A percentile compares a stretch with the other conserved stretches of the same genome.
These are phyloP conservation scores for Fusarium chlamydosporum DNA, from an alignment of 2,329 filamentous ascomycete genomes.

Conservation along the genomic window DNA sequence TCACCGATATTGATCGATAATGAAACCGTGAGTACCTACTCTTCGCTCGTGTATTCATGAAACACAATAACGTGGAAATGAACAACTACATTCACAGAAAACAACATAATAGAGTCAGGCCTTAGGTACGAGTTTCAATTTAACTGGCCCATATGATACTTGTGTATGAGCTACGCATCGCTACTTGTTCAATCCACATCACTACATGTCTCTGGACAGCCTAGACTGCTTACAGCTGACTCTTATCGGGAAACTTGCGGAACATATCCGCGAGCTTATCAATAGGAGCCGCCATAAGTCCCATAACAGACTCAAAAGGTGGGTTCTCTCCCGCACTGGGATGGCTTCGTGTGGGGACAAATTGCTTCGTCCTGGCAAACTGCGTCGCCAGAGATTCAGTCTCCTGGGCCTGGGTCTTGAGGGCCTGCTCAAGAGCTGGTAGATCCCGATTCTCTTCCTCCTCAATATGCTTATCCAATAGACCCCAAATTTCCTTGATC, in stretches of 20 bases:
- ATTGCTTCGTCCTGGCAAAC: constrained; percentile 67
- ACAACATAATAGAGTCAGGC: too few species aligned
- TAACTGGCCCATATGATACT: too few species aligned
- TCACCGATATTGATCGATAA: background rate
- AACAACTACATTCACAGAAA: too few species aligned
- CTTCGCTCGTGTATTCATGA: too few species aligned
- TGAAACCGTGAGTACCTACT: too few species aligned
- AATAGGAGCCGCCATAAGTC: constrained; percentile 68
- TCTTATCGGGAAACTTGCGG: constrained; percentile 60
- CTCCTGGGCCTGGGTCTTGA: constrained; percentile 47
- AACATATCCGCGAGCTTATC: constrained; percentile 70
- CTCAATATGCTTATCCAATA: constrained; percentile 62
- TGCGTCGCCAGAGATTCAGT: constrained; percentile 55
- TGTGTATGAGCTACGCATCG: too few species aligned
- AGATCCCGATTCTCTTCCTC: constrained; percentile 66
- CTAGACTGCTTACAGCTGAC: constrained; percentile 1
- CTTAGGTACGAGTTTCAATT: too few species aligned
- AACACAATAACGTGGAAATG: too few species aligned
- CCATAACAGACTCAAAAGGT: constrained; percentile 69
- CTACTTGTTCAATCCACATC: background rate
- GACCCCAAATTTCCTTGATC: constrained; percentile 60
- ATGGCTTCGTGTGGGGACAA: constrained; percentile 67
- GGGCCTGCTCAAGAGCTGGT: constrained; percentile 61
- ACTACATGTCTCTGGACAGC: too few species aligned
- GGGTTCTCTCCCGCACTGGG: constrained; percentile 65